Conservation (phyloP, 257 asterid genomes). For the Capsicum baccatum region DNA sequence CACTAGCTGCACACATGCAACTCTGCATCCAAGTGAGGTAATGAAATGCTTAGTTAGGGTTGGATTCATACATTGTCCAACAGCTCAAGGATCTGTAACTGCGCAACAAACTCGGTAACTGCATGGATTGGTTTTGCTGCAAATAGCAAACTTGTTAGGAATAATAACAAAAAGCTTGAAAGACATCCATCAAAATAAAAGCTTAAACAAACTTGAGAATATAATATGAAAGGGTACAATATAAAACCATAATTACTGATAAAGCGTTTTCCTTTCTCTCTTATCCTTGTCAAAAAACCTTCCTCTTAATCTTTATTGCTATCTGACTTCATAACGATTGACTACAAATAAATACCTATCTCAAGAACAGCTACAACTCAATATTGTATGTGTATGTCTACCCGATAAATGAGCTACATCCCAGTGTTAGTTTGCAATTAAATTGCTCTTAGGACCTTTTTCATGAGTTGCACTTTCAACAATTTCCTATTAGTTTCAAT, state of each 20-base stretch:
- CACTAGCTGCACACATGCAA: background rate
- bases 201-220: background rate
- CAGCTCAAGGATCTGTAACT: conserved; percentile 87
- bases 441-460: background rate
- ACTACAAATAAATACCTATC: background rate
- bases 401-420: background rate
- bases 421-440: conserved; percentile 12
- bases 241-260: background rate
- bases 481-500: background rate
- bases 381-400: background rate
- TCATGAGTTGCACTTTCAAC: background rate
- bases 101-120: conserved; percentile 84
- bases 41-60: background rate
- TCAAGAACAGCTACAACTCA: background rate
- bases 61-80: conserved; percentile 74
- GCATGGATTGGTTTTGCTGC: conserved; percentile 81
- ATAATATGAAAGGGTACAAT: background rate
- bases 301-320: background rate
- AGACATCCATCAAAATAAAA: background rate
- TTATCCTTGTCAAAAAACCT: conserved; percentile 33
- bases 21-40: background rate
- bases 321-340: background rate
- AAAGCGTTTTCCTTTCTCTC: conserved; percentile 36
- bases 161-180: background rate
- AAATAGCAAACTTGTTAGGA: conserved; percentile 25